A percentile compares a stretch with the other conserved stretches of the same genome.
These are phyloP conservation scores for Moesziomyces parantarcticus DNA, from an alignment of 1,284 basidiomycete genomes.

Conservation along the genomic window DNA sequence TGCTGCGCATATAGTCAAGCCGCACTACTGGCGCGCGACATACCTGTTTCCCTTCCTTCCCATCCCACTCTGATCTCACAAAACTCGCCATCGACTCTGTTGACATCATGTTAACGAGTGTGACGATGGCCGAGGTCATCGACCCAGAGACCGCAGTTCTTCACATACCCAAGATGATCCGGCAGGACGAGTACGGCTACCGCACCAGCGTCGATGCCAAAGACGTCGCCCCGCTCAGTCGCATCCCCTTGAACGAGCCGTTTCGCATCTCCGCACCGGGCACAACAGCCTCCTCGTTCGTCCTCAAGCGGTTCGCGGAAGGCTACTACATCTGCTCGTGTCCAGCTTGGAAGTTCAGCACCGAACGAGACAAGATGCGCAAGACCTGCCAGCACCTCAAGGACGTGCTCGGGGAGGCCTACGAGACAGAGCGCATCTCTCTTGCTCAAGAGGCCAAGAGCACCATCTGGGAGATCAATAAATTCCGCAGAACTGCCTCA, in stretches of 20 bases:
- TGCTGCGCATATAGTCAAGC: background rate
- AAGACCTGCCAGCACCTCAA: conserved; percentile 76
- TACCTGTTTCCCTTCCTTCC: background rate
- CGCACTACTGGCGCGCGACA: background rate
- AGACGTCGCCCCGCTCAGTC: conserved; percentile 24
- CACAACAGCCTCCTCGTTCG: conserved; percentile 7
- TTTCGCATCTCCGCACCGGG: conserved; percentile 22
- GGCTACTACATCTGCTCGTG: conserved; percentile 71
- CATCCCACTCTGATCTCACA: no score
- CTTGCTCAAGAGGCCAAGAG: conserved; percentile 27
- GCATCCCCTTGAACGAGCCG: conserved; percentile 20
- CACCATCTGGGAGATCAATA: conserved; percentile 37
- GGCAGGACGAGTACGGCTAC: conserved; percentile 44
- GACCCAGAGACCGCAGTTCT: conserved; percentile 35
- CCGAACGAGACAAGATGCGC: conserved; percentile 72
- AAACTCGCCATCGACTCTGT: background rate
- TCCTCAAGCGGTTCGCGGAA: conserved; percentile 28
- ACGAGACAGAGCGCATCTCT: conserved; percentile 69
- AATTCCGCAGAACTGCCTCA: conserved; percentile 26
- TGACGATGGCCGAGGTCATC: conserved; percentile 44
- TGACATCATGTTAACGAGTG: conserved; percentile 28
- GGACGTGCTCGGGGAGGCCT: conserved; percentile 73
- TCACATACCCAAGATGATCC: conserved; percentile 47
- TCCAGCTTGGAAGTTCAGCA: conserved; percentile 71
- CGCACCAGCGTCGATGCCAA: conserved; percentile 37